Percentiles rank a stretch among this genome's conserved stretches.
Evolutionary conservation across 2,329 filamentous ascomycete genomes (phyloP).

Genomic region (Penicillium concentricum): DNA sequence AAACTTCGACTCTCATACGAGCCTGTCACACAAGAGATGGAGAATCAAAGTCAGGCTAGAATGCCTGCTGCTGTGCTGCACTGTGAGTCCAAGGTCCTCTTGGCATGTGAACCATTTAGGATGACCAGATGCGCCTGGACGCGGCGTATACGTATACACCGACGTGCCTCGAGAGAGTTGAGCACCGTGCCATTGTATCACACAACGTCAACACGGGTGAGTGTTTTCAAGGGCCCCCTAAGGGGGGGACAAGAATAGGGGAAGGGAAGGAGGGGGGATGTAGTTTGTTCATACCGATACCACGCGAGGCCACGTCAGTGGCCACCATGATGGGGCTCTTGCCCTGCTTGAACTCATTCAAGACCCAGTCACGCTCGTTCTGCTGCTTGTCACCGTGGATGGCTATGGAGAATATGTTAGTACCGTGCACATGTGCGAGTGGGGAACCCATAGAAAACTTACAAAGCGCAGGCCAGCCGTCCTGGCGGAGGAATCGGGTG

Average conservation of each 20-base stretch:
- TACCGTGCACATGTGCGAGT: neutral
- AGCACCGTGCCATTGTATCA: constrained; percentile 67
- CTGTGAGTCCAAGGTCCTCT: constrained; percentile 84
- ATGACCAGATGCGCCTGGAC: constrained; percentile 83
- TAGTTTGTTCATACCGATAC: constrained; percentile 95
- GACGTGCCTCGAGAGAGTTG: constrained; percentile 89
- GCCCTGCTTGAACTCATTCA: constrained; percentile 99
- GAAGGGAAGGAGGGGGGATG: constrained; percentile 46
- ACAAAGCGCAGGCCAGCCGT: constrained; percentile 97
- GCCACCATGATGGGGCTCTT: constrained; percentile 99
- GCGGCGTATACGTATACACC: constrained; percentile 85
- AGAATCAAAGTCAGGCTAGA: constrained; percentile 49
- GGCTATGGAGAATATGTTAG: constrained; percentile 56
- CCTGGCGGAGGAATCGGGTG: constrained; percentile 92
- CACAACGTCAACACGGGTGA: constrained; percentile 54
- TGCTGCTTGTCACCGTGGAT: constrained; percentile 99
- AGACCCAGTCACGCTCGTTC: constrained; percentile 98
- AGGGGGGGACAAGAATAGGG: constrained; percentile 30
- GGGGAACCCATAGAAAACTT: constrained; percentile 45
- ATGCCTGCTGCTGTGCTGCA: constrained; percentile 71
- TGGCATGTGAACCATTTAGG: constrained; percentile 69
- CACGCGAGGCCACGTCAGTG: constrained; percentile 98
- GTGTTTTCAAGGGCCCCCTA: constrained; percentile 36
- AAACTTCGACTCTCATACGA: constrained; percentile 75
- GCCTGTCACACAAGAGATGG: constrained; percentile 64